Percentiles rank a stretch among this genome's conserved stretches.
Conservation (phyloP, 441 rosid genomes). For the Gossypium schwendimanii region DNA sequence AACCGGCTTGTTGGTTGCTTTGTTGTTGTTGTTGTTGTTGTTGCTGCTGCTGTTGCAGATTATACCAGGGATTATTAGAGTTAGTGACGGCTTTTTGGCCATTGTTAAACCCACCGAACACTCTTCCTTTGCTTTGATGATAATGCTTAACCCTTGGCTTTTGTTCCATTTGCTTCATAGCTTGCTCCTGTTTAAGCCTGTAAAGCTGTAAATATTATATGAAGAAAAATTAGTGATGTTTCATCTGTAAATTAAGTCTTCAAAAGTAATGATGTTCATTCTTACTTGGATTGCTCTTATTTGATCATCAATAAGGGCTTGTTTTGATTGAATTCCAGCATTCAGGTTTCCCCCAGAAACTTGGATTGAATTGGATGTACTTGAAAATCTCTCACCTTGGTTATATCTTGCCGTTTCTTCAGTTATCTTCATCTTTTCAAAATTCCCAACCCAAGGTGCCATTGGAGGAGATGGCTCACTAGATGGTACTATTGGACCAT, state of each 20-base stretch:
- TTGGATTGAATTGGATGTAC: conserved; percentile 15
- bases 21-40: conserved; percentile 18
- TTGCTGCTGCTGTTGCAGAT: conserved; percentile 7
- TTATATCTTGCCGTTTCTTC: conserved; percentile 13
- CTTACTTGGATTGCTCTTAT: conserved; percentile 52
- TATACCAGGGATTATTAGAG: conserved; percentile 12
- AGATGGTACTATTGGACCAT: conserved; percentile 17
- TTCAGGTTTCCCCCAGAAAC: not conserved
- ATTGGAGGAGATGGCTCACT: not conserved
- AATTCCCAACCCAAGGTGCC: conserved; percentile 17
- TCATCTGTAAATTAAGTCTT: not conserved
- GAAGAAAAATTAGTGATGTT: not conserved
- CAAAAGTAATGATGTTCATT: not conserved
- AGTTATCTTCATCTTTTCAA: conserved; percentile 26
- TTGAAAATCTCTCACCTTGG: not conserved
- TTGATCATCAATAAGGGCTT: conserved; percentile 55
- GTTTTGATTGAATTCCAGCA: conserved; percentile 35
- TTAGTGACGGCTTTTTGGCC: conserved; percentile 9
- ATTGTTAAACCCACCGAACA: conserved; percentile 11
- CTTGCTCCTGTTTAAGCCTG: conserved; percentile 40
- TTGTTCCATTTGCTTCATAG: conserved; percentile 32
- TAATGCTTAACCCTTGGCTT: conserved; percentile 14
- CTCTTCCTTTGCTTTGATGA: conserved; percentile 19
- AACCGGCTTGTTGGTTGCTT: conserved; percentile 25
- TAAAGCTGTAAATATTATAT: conserved; percentile 24